A percentile compares a stretch with the other conserved stretches of the same genome.
phyloP scores from a whole-genome alignment of 352 stramenopile genomes.

The Hyaloperonospora brassicae region DNA sequence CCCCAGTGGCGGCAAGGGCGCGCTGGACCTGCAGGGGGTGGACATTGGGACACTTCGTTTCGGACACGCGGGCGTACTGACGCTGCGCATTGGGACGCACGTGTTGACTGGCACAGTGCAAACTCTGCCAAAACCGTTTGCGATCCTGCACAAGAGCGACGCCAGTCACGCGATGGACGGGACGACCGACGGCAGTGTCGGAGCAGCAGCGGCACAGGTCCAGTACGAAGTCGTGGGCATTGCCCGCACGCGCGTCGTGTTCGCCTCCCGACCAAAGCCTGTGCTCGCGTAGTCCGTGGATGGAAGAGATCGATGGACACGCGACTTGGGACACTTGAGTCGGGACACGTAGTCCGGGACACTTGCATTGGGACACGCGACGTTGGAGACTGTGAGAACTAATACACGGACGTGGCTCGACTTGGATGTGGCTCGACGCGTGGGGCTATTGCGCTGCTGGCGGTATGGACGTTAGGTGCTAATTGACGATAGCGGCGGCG shows the following conservation, averaged over 20 bases:
- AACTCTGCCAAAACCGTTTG: conserved; percentile 66
- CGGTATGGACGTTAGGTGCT: conserved; percentile 3
- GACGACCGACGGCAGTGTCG: conserved; percentile 3
- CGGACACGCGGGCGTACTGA: conserved; percentile 44
- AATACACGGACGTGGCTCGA: not conserved
- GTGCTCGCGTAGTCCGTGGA: conserved; percentile 31
- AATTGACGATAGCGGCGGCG: not conserved
- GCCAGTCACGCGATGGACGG: conserved; percentile 1
- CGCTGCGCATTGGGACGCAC: conserved; percentile 79
- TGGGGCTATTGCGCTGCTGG: too few relatives aligned
- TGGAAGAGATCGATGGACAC: too few relatives aligned
- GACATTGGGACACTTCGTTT: conserved; percentile 68
- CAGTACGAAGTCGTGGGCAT: conserved; percentile 80
- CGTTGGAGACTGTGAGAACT: not conserved
- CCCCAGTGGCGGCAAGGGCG: conserved; percentile 10
- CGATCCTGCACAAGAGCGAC: conserved; percentile 54
- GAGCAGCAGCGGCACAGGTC: conserved; percentile 1
- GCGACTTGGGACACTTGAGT: too few relatives aligned
- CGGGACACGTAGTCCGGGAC: too few relatives aligned
- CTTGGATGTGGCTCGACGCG: too few relatives aligned
- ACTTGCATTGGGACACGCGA: too few relatives aligned
- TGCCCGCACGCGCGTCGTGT: conserved; percentile 66
- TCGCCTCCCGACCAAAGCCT: conserved; percentile 66
- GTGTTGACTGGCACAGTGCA: conserved; percentile 62
- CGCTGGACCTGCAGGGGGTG: conserved; percentile 30